A percentile compares a stretch with the other conserved stretches of the same genome.
These are phyloP conservation scores for Pseudonectria buxi DNA, from an alignment of 2,329 filamentous ascomycete species.

Conservation along the genomic window DNA sequence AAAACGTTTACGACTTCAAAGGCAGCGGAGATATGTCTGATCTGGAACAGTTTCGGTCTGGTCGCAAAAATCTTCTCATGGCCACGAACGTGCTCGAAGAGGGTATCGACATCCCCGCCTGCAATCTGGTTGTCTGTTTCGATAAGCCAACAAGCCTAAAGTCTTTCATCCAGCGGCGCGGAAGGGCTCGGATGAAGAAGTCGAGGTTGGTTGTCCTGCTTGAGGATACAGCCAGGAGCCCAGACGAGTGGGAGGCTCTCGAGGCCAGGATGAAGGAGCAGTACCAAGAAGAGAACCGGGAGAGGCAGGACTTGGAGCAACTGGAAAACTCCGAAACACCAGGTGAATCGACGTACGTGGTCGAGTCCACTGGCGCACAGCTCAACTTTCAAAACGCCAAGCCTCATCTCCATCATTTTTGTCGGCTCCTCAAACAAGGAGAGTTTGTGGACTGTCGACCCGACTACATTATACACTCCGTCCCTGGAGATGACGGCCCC, in stretches of 20 bases:
- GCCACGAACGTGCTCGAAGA: constrained; percentile 61
- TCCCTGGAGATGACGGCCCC: constrained; percentile 12
- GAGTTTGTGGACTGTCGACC: constrained; percentile 61
- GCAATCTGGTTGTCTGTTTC: constrained; percentile 56
- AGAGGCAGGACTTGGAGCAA: constrained; percentile 36
- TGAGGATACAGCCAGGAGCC: constrained; percentile 20
- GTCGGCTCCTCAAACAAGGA: constrained; percentile 49
- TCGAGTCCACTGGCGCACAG: constrained; percentile 48
- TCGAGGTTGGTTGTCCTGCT: constrained; percentile 46
- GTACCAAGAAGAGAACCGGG: constrained; percentile 59
- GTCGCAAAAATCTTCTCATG: constrained; percentile 51
- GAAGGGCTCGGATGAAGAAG: constrained; percentile 43
- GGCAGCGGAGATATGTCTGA: constrained; percentile 26
- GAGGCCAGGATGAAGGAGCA: constrained; percentile 66
- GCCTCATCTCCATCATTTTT: constrained; percentile 78
- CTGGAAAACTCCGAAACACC: constrained; percentile 38
- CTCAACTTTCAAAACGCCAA: constrained; percentile 69
- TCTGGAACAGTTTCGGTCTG: constrained; percentile 44
- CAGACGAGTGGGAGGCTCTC: constrained; percentile 53
- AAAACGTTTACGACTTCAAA: constrained; percentile 34
- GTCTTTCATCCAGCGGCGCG: constrained; percentile 52
- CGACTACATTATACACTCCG: constrained; percentile 54
- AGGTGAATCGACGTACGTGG: constrained; percentile 23
- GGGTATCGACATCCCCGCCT: constrained; percentile 59
- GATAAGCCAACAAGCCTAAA: constrained; percentile 44